phyloP scores from a whole-genome alignment of 306 rosid genomes.

The Sechiopsis laciniata region DNA sequence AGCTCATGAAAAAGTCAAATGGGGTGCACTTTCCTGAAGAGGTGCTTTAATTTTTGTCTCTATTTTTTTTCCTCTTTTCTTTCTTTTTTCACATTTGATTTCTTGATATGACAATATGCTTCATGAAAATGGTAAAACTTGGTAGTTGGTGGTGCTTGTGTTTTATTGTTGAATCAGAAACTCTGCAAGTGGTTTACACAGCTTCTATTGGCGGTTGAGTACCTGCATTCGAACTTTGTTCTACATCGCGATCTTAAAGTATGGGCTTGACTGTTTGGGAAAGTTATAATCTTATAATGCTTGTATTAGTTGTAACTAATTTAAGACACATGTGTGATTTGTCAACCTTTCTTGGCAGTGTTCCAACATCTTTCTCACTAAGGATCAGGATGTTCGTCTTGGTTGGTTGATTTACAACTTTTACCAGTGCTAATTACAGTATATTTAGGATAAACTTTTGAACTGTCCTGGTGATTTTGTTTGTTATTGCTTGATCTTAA shows the following conservation, averaged over 20 bases:
- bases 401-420: constrained; percentile 43
- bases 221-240: constrained; percentile 80
- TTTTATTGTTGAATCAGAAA: constrained; percentile 53
- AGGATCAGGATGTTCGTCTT: constrained; percentile 93
- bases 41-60: constrained; percentile 34
- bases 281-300: neutral
- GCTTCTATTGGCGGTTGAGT: constrained; percentile 85
- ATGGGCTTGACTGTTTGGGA: constrained; percentile 24
- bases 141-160: constrained; percentile 18
- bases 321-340: constrained; percentile 19
- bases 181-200: constrained; percentile 98
- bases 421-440: neutral
- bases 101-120: neutral
- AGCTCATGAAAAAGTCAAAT: constrained; percentile 79
- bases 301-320: neutral
- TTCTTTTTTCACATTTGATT: constrained; percentile 11
- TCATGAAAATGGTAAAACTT: neutral
- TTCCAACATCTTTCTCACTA: constrained; percentile 95
- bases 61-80: neutral
- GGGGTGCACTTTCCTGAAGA: constrained; percentile 89
- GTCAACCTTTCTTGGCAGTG: constrained; percentile 52
- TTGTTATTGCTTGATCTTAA: constrained; percentile 27
- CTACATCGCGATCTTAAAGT: constrained; percentile 97
- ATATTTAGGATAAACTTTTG: neutral
- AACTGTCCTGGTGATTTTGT: constrained; percentile 24